These are phyloP conservation scores for Capsella bursapastoris DNA, from an alignment of 345 rosid species.

Conservation along the genomic window DNA sequence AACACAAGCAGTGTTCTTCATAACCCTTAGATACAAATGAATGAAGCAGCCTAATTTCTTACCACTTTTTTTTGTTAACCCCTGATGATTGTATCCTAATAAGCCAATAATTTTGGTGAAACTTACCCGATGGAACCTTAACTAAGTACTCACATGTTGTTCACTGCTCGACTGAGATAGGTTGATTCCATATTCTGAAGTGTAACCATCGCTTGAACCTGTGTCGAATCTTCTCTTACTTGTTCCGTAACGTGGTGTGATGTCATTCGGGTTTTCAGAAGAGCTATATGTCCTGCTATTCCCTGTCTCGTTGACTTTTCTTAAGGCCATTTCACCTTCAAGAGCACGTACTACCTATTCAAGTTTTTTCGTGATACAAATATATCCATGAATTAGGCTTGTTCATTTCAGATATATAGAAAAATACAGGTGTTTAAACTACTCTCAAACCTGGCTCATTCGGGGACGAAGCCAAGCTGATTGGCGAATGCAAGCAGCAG, in stretches of 20 bases:
- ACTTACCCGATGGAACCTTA: not conserved
- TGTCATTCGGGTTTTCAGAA: slow-evolving; percentile 52
- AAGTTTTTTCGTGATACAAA: not conserved
- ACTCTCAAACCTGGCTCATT: slow-evolving; percentile 69
- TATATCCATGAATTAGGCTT: not conserved
- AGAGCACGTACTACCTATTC: slow-evolving; percentile 67
- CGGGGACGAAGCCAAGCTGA: slow-evolving; percentile 73
- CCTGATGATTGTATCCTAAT: not conserved
- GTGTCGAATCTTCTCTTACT: slow-evolving; percentile 51
- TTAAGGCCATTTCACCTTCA: slow-evolving; percentile 61
- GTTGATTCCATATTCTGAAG: slow-evolving; percentile 64
- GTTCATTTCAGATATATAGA: not conserved
- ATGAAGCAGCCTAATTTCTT: slow-evolving; percentile 20
- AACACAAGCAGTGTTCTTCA: slow-evolving; percentile 25
- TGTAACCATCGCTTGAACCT: slow-evolving; percentile 47
- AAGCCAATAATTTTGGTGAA: slow-evolving; percentile 2
- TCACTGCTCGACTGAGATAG: slow-evolving; percentile 66
- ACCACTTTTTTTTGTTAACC: not conserved
- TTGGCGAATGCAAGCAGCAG: slow-evolving; percentile 79
- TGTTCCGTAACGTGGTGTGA: slow-evolving; percentile 36
- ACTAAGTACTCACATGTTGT: slow-evolving; percentile 10
- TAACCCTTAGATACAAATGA: slow-evolving; percentile 28
- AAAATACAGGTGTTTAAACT: not conserved
- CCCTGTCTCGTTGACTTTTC: slow-evolving; percentile 55
- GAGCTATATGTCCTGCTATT: slow-evolving; percentile 45